Evolutionary conservation across 208 protist species (phyloP), one percentile per base, ranked within the genome.

Genomic region (Balamuthia mandrillaris): DNA sequence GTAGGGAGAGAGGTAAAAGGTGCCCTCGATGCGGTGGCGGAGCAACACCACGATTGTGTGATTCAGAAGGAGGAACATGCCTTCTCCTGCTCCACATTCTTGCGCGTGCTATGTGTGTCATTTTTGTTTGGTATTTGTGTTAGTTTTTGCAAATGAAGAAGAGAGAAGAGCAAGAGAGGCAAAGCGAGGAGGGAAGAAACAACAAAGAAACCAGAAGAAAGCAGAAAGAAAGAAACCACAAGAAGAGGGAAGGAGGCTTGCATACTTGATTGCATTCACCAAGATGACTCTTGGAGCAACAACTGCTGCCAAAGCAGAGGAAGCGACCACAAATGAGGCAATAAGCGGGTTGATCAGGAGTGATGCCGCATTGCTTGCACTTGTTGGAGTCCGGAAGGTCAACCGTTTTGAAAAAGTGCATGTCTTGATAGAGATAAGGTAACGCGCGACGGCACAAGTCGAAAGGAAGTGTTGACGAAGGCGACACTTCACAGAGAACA

Each of bases 271-370:
- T n/a, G n/a, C n/a, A n/a, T n/a, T n/a, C n/a, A n/a, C n/a, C n/a
- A n/a, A n/a, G n/a, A n/a, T n/a, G n/a, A n/a, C n/a, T n/a, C n/a
- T n/a, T n/a, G n/a, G n/a, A n/a, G n/a, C n/a, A n/a, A n/a, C n/a
- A n/a, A n/a, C n/a, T n/a, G n/a, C n/a, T n/a, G n/a, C n/a, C n/a
- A n/a, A 14, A 54, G 14, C 14, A 54, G 18, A 54, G 16, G 16
- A 54, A 18, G 47, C 66, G 66, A 33, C 6, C n/a, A 45, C 66
- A 77, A 2, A 77, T n/a, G 42, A 77, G 66, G 66, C 66, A 77
- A 1, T 56, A 45, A 27, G 44, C 66, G 6, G 66, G 66, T 27
- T 77, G 66, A 27, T 45, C 44, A 21, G 66, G 66, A n/a, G 54
- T 45, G 33, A 56, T 18, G 29, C 66, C 66, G 44, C 66, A 77